Base-by-base conservation (phyloP, 768 basidiomycete species). In the Hericium erinaceus region DNA sequence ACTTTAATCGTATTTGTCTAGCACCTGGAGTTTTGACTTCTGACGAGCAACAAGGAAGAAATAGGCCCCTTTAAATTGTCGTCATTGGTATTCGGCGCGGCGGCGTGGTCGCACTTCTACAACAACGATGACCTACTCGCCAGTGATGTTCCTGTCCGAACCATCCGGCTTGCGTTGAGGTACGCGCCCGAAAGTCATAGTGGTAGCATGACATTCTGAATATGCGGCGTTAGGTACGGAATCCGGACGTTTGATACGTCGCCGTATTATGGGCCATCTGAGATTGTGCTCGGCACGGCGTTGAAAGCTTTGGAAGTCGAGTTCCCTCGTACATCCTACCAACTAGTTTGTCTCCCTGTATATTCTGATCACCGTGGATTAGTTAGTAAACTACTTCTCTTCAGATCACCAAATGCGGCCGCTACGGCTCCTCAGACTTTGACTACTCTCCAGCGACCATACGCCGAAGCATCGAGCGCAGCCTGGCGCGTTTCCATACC, bases 391-490 rank as follows among this genome's bases (percentile, higher is more conserved):
- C 9, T 33, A 2, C 9, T 33, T 33, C 33, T 33, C 7, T 51
- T 2, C 57, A 92, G 89, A 85, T 92, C 74, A 91, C 90, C 10
- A 95, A 95, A 68, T 89, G 87, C 59, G 92, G 92, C 22, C 80
- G 92, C 39, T 89, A 86, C 65, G 89, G 87, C 8, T 24, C 65
- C 65, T 16, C 73, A 1, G 73, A 76, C 46, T 93, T 93, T 62
- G 88, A 95, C 69, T 94, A 93, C 70, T 74, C 80, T 2, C 85
- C 88, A 1, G 61, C 66, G 5, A 81, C 77, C 39, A 80, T 95
- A 55, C 81, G 85, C 16, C 74, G 76, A 20, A 86, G 84, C 60
- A 79, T 95, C 16, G 68, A 75, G 51, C 80, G 80, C 57, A 89
- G 87, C 64, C 72, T 92, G 37, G 70, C 75, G 46, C 81, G 90